These are phyloP conservation scores for Didymella exigua DNA, from an alignment of 2,329 filamentous ascomycete species.

Conservation along the genomic window DNA sequence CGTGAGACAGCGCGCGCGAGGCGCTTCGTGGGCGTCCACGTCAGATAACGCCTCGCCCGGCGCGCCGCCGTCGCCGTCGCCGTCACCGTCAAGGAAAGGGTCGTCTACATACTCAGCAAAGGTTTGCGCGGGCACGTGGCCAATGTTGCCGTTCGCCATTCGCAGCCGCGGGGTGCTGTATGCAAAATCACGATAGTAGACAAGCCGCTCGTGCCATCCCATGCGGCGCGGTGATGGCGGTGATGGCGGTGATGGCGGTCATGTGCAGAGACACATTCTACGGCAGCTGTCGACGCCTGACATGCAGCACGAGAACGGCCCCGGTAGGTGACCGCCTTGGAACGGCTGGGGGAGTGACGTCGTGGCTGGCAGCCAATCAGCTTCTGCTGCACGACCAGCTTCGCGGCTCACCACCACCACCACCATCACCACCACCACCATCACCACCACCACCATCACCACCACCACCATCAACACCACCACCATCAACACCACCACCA, in stretches of 20 bases:
- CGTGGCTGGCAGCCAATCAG: neutral
- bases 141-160: constrained; percentile 55
- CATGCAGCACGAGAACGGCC: neutral
- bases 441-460: neutral
- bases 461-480: too few species aligned
- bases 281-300: constrained; percentile 2
- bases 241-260: constrained; percentile 24
- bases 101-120: constrained; percentile 59
- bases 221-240: constrained; percentile 38
- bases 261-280: neutral
- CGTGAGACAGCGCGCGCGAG: constrained; percentile 28
- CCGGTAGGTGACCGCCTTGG: neutral
- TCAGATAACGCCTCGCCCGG: too few species aligned
- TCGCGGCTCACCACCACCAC: neutral
- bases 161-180: constrained; percentile 52
- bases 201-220: constrained; percentile 44
- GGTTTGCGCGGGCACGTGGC: constrained; percentile 53
- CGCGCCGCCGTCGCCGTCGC: constrained; percentile 21
- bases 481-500: neutral
- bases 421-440: too few species aligned
- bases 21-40: constrained; percentile 12
- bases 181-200: constrained; percentile 51
- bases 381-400: neutral
- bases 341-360: constrained; percentile 9
- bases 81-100: constrained; percentile 29